Conservation (phyloP, 2,329 filamentous ascomycete species). For the Neonectria faginata region DNA sequence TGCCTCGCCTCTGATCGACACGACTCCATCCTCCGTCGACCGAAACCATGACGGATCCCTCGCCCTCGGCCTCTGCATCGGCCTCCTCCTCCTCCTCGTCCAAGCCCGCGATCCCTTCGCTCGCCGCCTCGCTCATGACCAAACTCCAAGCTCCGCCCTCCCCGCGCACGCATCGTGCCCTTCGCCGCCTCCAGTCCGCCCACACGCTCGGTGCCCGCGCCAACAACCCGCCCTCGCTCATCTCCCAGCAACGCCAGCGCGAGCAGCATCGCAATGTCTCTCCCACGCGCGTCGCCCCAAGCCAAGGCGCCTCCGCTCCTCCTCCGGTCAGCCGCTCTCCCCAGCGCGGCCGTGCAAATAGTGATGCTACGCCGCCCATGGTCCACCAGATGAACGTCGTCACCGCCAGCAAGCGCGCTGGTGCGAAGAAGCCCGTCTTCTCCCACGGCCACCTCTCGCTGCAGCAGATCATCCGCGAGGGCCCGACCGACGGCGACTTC, state of each 20-base stretch:
- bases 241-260: conserved; percentile 71
- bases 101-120: conserved; percentile 39
- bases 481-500: conserved; percentile 78
- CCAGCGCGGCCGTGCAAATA: conserved; percentile 76
- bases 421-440: conserved; percentile 58
- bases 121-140: conserved; percentile 49
- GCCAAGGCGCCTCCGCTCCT: conserved; percentile 19
- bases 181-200: conserved; percentile 81
- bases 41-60: conserved; percentile 39
- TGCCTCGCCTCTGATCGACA: conserved; percentile 14
- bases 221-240: conserved; percentile 64
- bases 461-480: conserved; percentile 83
- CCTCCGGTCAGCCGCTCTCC: conserved; percentile 54
- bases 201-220: conserved; percentile 73
- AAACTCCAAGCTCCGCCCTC: conserved; percentile 68
- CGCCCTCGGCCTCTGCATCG: conserved; percentile 23
- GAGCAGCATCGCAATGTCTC: conserved; percentile 55
- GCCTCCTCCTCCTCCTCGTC: conserved; percentile 29
- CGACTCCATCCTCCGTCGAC: not conserved
- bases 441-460: conserved; percentile 71
- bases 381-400: conserved; percentile 53
- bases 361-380: conserved; percentile 68
- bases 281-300: conserved; percentile 44
- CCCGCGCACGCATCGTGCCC: conserved; percentile 73
- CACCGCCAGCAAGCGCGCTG: conserved; percentile 51